Percentiles rank a stretch among this genome's conserved stretches.
Conservation (phyloP, 2,329 filamentous ascomycete genomes). For the Rhinocladiella similis region DNA sequence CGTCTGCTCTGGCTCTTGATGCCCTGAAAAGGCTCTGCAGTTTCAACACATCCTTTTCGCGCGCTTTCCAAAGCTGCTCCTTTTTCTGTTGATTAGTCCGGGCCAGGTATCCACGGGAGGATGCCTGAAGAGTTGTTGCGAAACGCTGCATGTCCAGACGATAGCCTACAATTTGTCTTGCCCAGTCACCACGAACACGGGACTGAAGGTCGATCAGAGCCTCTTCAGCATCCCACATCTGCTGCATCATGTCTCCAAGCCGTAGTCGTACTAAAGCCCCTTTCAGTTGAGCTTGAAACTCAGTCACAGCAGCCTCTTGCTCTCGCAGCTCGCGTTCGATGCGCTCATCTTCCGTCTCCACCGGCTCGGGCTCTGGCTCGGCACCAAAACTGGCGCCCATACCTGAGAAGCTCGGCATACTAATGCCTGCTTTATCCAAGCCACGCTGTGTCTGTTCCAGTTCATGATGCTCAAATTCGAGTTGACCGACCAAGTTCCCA, state of each 20-base stretch:
- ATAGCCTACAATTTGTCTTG: slow-evolving; percentile 79
- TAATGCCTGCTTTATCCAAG: slow-evolving; percentile 89
- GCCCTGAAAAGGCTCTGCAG: slow-evolving; percentile 79
- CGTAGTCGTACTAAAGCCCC: slow-evolving; percentile 76
- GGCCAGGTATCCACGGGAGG: slow-evolving; percentile 72
- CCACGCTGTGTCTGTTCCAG: slow-evolving; percentile 96
- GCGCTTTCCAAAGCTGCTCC: slow-evolving; percentile 67
- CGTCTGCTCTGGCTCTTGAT: slow-evolving; percentile 43
- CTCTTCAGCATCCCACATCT: slow-evolving; percentile 82
- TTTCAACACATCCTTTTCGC: slow-evolving; percentile 70
- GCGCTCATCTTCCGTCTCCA: slow-evolving; percentile 86
- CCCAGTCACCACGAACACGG: slow-evolving; percentile 82
- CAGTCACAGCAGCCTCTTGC: slow-evolving; percentile 68
- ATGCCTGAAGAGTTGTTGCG: slow-evolving; percentile 76
- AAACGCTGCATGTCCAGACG: slow-evolving; percentile 80
- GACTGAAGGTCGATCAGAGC: slow-evolving; percentile 80
- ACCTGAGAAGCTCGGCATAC: slow-evolving; percentile 95
- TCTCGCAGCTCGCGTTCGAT: slow-evolving; percentile 79
- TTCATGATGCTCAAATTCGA: slow-evolving; percentile 97
- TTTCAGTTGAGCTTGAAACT: slow-evolving; percentile 83
- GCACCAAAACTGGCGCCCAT: slow-evolving; percentile 96
- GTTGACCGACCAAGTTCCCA: slow-evolving; percentile 91
- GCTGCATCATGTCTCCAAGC: slow-evolving; percentile 81
- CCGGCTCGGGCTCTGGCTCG: slow-evolving; percentile 69
- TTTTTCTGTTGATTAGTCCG: slow-evolving; percentile 63